phyloP scores from a whole-genome alignment of 169 alveolate genomes.

The Eimeria maxima region DNA sequence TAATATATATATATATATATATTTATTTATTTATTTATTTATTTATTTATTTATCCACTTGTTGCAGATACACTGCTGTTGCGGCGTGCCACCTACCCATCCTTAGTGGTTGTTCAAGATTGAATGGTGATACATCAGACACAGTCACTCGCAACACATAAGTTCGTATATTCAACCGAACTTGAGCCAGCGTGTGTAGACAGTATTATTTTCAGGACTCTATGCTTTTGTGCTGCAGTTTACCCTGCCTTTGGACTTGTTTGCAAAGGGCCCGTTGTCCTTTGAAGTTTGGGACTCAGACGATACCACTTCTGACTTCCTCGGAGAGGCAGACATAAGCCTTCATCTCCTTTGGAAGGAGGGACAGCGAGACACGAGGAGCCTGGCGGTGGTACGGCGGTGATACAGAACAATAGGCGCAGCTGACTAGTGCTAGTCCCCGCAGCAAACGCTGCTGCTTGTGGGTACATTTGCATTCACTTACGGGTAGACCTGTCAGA shows the following conservation, averaged over 20 bases:
- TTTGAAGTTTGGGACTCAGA: constrained; percentile 88
- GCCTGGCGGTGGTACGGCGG: constrained; percentile 84
- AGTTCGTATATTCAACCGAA: neutral
- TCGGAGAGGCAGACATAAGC: constrained; percentile 85
- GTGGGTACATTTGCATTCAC: neutral
- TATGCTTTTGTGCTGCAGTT: constrained; percentile 47
- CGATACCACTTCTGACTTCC: constrained; percentile 85
- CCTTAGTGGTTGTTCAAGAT: too few relatives aligned
- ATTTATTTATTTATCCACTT: too few relatives aligned
- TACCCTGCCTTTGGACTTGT: constrained; percentile 85
- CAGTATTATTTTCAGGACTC: neutral
- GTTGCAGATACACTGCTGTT: too few relatives aligned
- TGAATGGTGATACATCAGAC: neutral
- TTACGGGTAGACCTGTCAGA: neutral
- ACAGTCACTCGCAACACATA: neutral
- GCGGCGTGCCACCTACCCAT: too few relatives aligned
- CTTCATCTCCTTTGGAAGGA: constrained; percentile 79
- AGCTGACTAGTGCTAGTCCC: neutral
- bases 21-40: neutral
- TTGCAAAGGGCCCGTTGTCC: constrained; percentile 84
- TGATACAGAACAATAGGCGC: neutral
- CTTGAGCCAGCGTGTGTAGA: neutral
- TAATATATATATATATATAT: too few relatives aligned
- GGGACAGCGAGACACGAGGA: constrained; percentile 83
- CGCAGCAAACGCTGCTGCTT: neutral